Evolutionary conservation across 257 asterid genomes (phyloP).

Genomic region (Solanum paucissectum): DNA sequence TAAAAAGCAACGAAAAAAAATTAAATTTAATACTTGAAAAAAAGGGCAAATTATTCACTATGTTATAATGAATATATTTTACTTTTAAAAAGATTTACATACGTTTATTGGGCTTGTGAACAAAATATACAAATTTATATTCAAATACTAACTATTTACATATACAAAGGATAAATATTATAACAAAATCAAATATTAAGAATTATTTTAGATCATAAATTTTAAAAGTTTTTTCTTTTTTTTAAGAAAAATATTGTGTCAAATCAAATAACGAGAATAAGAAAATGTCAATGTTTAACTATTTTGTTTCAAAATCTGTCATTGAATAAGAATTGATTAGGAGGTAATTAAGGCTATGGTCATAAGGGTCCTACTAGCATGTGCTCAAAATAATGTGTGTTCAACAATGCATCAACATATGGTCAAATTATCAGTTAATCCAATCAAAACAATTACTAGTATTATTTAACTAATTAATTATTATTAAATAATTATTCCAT

Average conservation of each 20-base stretch:
- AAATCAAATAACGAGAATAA: background rate
- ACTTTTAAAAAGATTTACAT: background rate
- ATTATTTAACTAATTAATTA: too few relatives aligned
- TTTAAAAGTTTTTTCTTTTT: too few relatives aligned
- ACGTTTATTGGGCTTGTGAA: background rate
- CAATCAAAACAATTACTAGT: background rate
- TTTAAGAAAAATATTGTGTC: background rate
- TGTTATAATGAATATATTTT: too few relatives aligned
- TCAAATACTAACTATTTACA: too few relatives aligned
- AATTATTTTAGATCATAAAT: too few relatives aligned
- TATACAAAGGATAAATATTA: too few relatives aligned
- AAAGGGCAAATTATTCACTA: background rate
- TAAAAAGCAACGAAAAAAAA: background rate
- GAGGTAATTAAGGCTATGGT: background rate
- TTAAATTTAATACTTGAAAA: too few relatives aligned
- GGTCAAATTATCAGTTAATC: background rate
- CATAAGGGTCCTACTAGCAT: background rate
- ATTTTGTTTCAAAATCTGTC: background rate
- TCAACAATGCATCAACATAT: background rate
- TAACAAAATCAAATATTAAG: too few relatives aligned
- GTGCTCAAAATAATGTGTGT: background rate
- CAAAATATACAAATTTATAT: too few relatives aligned
- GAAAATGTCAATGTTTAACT: background rate
- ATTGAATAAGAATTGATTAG: background rate
- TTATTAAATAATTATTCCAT: too few relatives aligned